Evolutionary conservation across 208 protist genomes (phyloP), one percentile per base, ranked within the genome.

Genomic region (Trypanosoma lewisi): DNA sequence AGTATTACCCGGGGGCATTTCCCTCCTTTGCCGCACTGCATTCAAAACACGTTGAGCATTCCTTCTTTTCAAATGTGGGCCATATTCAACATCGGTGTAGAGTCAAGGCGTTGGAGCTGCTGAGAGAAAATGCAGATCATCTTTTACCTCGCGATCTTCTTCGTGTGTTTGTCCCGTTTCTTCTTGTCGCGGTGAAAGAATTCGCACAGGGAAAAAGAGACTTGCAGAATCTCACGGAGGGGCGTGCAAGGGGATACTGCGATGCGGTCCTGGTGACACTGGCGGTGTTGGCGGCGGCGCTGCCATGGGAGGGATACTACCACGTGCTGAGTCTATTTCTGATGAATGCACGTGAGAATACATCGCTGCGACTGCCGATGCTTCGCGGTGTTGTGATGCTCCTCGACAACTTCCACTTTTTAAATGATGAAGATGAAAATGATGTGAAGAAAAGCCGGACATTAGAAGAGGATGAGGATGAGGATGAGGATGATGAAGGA

Each of bases 281-380:
- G 41, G 79, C 83, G 59, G 28, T 77, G 30, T 68, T 96, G 50
- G 73, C 83, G 4, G 75, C 65, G 25, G 56, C 78, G 3, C 71
- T 97, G 67, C 87, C 91, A 56, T 97, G 91, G 91, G 82, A 82
- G 56, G 86, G 81, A 28, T 97, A 97, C 72, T 82, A 95, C 77
- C 85, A 74, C 55, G 74, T 95, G 25, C 73, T 97, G 4, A 85
- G 78, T 49, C 61, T 93, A n/a, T 75, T 97, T 21, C 58, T 97
- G 31, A 67, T 72, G 12, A 90, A 92, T 67, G 91, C 88, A 3
- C 76, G 69, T 37, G 75, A 78, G 27, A 90, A 90, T 71, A 56
- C 68, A 2, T 73, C 72, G 34, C 33, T 94, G 67, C 82, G 85
- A 19, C 59, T 88, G 62, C 80, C 83, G 17, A 95, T 97, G 87